These are phyloP conservation scores for Viridothelium virens DNA, from an alignment of 495 filamentous ascomycete genomes.

Conservation along the genomic window DNA sequence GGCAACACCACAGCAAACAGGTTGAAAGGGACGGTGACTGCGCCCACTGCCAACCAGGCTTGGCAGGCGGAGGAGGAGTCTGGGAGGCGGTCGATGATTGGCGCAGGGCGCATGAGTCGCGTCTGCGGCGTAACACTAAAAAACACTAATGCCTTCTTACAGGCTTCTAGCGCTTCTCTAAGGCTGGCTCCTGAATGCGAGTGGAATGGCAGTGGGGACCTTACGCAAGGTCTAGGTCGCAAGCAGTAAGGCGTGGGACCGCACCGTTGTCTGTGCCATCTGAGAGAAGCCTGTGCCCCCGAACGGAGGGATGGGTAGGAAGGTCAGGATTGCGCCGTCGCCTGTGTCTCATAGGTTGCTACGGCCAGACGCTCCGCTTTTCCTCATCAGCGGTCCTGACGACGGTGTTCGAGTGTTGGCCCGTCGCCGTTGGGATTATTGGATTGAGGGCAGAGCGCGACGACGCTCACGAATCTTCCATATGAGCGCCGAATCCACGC, in stretches of 20 bases:
- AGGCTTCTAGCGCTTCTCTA: constrained; percentile 12
- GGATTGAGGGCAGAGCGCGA: background rate
- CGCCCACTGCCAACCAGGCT: background rate
- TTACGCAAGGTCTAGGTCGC: background rate
- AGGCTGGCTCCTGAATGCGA: background rate
- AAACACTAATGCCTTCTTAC: constrained; percentile 5
- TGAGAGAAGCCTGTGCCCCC: background rate
- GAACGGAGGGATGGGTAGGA: background rate
- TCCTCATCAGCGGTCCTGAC: background rate
- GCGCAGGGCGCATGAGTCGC: background rate
- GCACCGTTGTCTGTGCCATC: constrained; percentile 6
- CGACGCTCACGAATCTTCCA: background rate
- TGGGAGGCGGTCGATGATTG: background rate
- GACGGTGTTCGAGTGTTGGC: too few species aligned
- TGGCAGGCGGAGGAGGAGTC: background rate
- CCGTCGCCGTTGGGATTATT: background rate
- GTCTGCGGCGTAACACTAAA: background rate
- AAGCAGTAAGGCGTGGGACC: background rate
- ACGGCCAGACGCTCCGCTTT: constrained; percentile 3
- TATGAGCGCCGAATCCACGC: background rate
- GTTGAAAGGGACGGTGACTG: background rate
- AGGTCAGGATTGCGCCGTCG: background rate
- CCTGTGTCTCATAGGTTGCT: background rate
- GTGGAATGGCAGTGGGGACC: background rate
- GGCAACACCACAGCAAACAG: constrained; percentile 4